These are phyloP conservation scores for Xylaria acuta DNA, from an alignment of 495 filamentous ascomycete species.

Conservation along the genomic window DNA sequence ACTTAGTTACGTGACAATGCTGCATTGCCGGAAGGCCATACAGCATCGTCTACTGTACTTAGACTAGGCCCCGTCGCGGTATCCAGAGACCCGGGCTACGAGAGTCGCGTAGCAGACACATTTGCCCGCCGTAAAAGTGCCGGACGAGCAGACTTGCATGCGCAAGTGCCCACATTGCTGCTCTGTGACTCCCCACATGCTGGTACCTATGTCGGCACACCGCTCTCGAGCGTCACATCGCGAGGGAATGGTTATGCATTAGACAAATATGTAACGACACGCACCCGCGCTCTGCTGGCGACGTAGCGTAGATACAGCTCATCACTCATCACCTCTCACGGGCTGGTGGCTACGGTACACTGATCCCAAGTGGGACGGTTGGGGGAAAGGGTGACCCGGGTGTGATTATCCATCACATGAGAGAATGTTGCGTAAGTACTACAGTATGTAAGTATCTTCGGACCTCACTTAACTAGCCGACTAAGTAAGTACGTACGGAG, in stretches of 20 bases:
- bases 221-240: conserved; percentile 13
- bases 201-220: neutral
- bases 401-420: neutral
- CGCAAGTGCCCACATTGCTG: conserved; percentile 9
- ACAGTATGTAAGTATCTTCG: neutral
- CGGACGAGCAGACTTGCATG: neutral
- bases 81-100: conserved; percentile 12
- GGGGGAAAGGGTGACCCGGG: neutral
- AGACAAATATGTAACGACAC: neutral
- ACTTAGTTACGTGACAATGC: too few species aligned
- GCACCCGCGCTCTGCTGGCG: neutral
- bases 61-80: neutral
- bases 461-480: neutral
- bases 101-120: neutral
- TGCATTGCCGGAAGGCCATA: neutral
- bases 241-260: neutral
- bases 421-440: neutral
- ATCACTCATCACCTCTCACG: neutral
- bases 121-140: neutral
- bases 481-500: too few species aligned
- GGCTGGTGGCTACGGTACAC: neutral
- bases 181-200: neutral
- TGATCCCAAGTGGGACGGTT: neutral
- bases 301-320: neutral
- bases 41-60: too few species aligned